Base-by-base conservation (phyloP, 805 yeast genomes). In the Candida coleopterorum region DNA sequence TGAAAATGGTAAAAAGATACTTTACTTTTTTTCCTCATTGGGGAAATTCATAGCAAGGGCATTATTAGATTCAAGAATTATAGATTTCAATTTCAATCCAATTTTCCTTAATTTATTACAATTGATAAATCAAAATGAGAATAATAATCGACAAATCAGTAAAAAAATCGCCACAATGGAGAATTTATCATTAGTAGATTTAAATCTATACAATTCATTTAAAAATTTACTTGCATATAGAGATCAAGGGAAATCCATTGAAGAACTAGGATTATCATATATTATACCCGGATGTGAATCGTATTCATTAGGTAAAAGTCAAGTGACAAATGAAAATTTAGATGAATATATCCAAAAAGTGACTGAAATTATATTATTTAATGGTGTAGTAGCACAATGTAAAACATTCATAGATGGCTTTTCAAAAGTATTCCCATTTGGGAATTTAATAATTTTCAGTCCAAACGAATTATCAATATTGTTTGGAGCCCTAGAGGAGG, bases 1-100 rank as follows among this genome's bases (percentile, higher is more conserved):
- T 20, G 60, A 56, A 4, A 58, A 67, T 18, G 72, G 72, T 4
- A 48, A 55, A 8, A 72, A 68, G 38, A 60, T 70, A 0, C 39
- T 79, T 5, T 67, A 69, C 18, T 56, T 79, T 32, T 90, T 86
- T 56, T 66, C 70, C 11, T 70, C 75, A 15, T 61, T 90, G 42
- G 98, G 98, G 3, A 77, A 75, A 36, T 87, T 93, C 52, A 69
- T 88, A 35, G 96, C 96, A 0, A 71, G 97, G 41, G 83, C 96
- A 0, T 63, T 89, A 52, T 58, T 90, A 35, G 98, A 90, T 57
- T 80, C 85, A n/a, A 69, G 97, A 44, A 78, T 89, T 31, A 72
- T 90, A 32, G 97, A 93, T 55, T 79, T 90, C 55, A 68, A 77
- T 32, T 81, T 90, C 60, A 86, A 78, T 51, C 73, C 78, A 0